These are phyloP conservation scores for Jacaranda copaia DNA, from an alignment of 257 asterid genomes.

Conservation along the genomic window DNA sequence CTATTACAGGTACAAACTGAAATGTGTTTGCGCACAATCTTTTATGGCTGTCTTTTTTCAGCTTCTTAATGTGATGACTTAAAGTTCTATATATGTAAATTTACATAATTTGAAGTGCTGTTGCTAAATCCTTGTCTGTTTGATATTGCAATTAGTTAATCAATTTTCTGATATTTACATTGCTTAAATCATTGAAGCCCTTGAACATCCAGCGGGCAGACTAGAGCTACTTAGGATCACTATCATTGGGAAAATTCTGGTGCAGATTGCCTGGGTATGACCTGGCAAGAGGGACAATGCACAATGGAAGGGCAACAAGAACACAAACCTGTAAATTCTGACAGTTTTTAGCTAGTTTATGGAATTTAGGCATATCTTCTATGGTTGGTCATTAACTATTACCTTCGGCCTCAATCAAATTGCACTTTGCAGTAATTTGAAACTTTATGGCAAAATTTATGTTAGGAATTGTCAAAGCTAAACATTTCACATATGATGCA, in stretches of 20 bases:
- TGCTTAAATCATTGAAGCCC: constrained; percentile 10
- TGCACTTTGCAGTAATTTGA: background rate
- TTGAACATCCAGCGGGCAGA: background rate
- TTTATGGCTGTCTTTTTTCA: background rate
- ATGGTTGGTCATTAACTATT: constrained; percentile 18
- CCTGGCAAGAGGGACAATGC: background rate
- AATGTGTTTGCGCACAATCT: background rate
- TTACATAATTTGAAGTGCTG: constrained; percentile 4
- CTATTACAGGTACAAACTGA: constrained; percentile 73
- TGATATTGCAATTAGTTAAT: constrained; percentile 1
- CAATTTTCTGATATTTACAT: constrained; percentile 21
- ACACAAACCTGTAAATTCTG: background rate
- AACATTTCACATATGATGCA: background rate
- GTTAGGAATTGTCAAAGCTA: background rate
- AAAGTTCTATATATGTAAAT: background rate
- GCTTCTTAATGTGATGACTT: constrained; percentile 10
- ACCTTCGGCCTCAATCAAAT: background rate
- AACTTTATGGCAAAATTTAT: background rate
- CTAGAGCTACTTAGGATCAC: background rate
- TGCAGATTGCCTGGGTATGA: background rate
- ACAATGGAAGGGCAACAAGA: background rate
- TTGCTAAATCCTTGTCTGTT: constrained; percentile 1
- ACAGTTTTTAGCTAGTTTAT: background rate
- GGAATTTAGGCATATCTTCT: constrained; percentile 11
- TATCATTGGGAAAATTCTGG: constrained; percentile 19